Percentiles rank a stretch among this genome's conserved stretches.
phyloP scores from a whole-genome alignment of 306 rosid species.

The Malus fusca region DNA sequence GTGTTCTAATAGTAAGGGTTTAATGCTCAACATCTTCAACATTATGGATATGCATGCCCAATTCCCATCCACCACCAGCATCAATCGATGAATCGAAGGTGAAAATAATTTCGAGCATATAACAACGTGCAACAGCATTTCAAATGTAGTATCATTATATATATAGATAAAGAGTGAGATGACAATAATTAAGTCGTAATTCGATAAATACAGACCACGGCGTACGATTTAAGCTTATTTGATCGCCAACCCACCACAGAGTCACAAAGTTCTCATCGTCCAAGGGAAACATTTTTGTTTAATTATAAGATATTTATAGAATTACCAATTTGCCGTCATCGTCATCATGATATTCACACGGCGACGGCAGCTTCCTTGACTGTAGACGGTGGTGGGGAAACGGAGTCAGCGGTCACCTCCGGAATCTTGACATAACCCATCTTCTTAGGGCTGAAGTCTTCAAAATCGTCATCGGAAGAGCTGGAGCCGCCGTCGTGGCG shows the following conservation, averaged over 20 bases:
- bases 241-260: conserved; percentile 14
- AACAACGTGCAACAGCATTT: background rate
- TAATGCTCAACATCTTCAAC: background rate
- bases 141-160: background rate
- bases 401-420: conserved; percentile 17
- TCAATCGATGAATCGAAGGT: background rate
- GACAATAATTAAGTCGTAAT: conserved; percentile 7
- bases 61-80: background rate
- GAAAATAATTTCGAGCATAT: background rate
- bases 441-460: conserved; percentile 50
- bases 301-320: background rate
- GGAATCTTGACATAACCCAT: conserved; percentile 65
- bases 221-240: conserved; percentile 19
- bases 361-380: conserved; percentile 8
- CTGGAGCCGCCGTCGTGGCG: conserved; percentile 25
- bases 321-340: background rate
- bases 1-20: background rate
- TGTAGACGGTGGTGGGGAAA: conserved; percentile 14
- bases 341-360: background rate
- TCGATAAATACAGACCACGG: conserved; percentile 16
- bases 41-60: background rate
- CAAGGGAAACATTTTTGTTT: background rate
- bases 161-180: background rate
- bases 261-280: conserved; percentile 9
- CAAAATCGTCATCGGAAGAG: conserved; percentile 24